phyloP scores from a whole-genome alignment of 345 rosid species.

The Acer campestre region DNA sequence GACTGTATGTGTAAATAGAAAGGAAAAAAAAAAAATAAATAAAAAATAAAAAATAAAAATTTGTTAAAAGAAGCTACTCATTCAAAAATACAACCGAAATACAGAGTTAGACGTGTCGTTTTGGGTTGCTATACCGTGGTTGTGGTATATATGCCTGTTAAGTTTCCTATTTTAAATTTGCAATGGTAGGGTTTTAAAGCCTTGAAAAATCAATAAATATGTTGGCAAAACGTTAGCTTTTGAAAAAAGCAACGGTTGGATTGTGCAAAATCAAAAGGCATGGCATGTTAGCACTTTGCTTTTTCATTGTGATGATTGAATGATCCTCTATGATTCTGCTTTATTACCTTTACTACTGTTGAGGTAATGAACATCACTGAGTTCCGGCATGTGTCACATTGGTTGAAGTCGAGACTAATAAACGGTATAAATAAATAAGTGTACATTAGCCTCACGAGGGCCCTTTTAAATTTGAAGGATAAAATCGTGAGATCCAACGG shows the following conservation, averaged over 20 bases:
- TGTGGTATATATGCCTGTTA: not conserved
- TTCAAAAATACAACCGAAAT: too few relatives aligned
- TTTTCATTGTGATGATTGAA: constrained; percentile 11
- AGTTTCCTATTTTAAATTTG: not conserved
- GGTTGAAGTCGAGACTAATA: too few relatives aligned
- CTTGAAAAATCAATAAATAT: not conserved
- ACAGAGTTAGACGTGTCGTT: too few relatives aligned
- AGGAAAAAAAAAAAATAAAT: too few relatives aligned
- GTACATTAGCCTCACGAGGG: too few relatives aligned
- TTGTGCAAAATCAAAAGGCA: constrained; percentile 6
- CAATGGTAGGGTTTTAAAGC: constrained; percentile 15
- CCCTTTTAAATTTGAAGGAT: too few relatives aligned
- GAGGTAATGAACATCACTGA: not conserved
- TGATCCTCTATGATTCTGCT: not conserved
- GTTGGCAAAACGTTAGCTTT: constrained; percentile 4
- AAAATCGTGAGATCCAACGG: too few relatives aligned
- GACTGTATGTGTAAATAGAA: too few relatives aligned
- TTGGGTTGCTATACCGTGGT: too few relatives aligned
- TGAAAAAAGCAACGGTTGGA: constrained; percentile 23
- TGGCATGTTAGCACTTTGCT: not conserved
- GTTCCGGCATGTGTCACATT: not conserved
- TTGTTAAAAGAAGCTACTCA: too few relatives aligned
- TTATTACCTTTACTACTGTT: not conserved
- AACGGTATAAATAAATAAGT: too few relatives aligned
- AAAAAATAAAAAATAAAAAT: too few relatives aligned